Evolutionary conservation across 2,329 filamentous ascomycete genomes (phyloP), one percentile per base, ranked within the genome.

Genomic region (Aspergillus ochraceus): DNA sequence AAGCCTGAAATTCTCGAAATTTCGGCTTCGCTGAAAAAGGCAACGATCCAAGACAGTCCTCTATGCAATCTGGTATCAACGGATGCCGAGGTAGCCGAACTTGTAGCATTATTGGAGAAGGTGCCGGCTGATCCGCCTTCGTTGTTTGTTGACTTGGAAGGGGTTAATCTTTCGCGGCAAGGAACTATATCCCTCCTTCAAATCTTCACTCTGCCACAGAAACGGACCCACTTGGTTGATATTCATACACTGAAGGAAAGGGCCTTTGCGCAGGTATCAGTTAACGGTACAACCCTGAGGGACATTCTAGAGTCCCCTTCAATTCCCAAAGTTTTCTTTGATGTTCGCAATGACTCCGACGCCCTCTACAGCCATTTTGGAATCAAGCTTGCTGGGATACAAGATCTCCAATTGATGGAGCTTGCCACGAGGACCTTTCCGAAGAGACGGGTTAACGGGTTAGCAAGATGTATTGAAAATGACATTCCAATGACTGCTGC

Each of bases 321-420:
- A 0, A 79, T 82, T 17, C 69, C 72, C 0, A 87, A 87, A 63
- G 80, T 82, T 26, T 78, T 87, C 60, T 87, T 86, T 64, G 85
- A 88, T 60, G 75, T 88, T n/a, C 81, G 84, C 2, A 84, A 83
- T 62, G 83, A 86, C 64, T 84, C 85, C 0, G 81, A 87, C 63
- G 84, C 84, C 0, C 70, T 88, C 0, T 84, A 76, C 65, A 67
- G 49, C 51, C 80, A 78, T 39, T 86, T 73, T 61, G 46, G 66
- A 0, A 74, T 88, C 61, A 26, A 58, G 0, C 64, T 87, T 0
- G 59, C 64, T 0, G 79, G 82, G 0, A 67, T 86, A 10, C 61
- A 79, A 3, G 84, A 88, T 63, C 56, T 88, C 0, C 84, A 88
- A 66, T 74, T 88, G 0, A 82, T 87, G 78, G 83, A 87, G 66